Conservation (phyloP, 1,284 basidiomycete genomes). For the Ustilago shanxiensis region DNA sequence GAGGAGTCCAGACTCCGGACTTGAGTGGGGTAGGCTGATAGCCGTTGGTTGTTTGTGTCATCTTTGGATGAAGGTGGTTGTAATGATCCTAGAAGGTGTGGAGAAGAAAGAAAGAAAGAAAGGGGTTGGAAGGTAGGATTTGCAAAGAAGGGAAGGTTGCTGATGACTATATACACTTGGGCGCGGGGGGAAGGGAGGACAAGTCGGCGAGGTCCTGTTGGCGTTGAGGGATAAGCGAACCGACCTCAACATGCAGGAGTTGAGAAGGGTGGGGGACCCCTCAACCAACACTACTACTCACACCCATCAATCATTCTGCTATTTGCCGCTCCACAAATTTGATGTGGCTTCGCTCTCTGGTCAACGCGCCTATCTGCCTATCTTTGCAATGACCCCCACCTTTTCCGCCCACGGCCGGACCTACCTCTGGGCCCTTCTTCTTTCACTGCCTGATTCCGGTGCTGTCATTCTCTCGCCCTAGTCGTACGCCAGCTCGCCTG, state of each 20-base stretch:
- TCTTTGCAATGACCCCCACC: neutral
- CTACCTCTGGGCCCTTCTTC: neutral
- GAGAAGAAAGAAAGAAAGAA: neutral
- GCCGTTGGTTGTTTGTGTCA: conserved; percentile 41
- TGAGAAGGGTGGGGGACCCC: neutral
- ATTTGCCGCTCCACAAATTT: neutral
- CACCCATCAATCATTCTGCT: no score
- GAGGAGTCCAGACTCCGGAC: conserved; percentile 84
- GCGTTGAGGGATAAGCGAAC: neutral
- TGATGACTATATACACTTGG: conserved; percentile 3
- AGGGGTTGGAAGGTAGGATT: neutral
- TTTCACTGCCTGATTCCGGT: neutral
- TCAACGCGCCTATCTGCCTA: neutral
- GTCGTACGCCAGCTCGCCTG: no score
- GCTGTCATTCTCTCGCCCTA: no score
- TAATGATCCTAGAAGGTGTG: neutral
- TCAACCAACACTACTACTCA: no score
- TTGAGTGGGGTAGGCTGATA: conserved; percentile 45
- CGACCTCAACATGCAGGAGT: neutral
- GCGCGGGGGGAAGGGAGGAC: conserved; percentile 1
- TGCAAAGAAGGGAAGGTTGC: neutral
- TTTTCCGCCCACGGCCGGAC: neutral
- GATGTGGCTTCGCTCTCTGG: neutral
- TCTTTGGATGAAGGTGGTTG: neutral
- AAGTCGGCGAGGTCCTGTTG: neutral